phyloP scores from a whole-genome alignment of 2,329 filamentous ascomycete species.

The Venturia effusa region DNA sequence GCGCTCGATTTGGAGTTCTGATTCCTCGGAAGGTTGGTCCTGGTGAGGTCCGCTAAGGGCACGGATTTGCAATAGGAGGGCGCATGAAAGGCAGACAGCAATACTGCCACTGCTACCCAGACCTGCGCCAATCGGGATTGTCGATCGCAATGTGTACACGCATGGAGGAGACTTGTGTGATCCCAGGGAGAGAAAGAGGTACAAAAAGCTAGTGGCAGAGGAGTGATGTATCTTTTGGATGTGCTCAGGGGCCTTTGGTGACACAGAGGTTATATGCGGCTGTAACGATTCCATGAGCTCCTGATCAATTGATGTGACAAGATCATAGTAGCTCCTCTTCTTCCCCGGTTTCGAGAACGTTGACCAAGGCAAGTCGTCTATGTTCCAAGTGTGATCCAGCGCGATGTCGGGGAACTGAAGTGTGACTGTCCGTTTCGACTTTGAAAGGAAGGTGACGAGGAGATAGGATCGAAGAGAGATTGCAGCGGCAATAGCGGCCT shows the following conservation, averaged over 20 bases:
- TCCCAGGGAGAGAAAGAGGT: conserved; percentile 81
- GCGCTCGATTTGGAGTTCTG: conserved; percentile 79
- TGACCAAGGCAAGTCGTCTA: conserved; percentile 81
- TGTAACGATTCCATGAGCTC: conserved; percentile 73
- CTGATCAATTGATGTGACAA: conserved; percentile 65
- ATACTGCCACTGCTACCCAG: conserved; percentile 92
- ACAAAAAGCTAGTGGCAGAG: conserved; percentile 79
- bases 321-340: conserved; percentile 91
- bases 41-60: conserved; percentile 83
- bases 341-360: conserved; percentile 69
- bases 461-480: conserved; percentile 95
- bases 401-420: conserved; percentile 86
- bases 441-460: conserved; percentile 86
- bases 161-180: conserved; percentile 68
- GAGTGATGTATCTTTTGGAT: conserved; percentile 74
- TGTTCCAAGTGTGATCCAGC: conserved; percentile 85
- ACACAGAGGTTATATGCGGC: conserved; percentile 66
- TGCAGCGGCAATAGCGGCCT: conserved; percentile 87
- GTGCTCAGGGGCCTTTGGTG: conserved; percentile 52
- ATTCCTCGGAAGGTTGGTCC: conserved; percentile 79
- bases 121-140: conserved; percentile 84
- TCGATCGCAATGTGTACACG: conserved; percentile 84
- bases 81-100: conserved; percentile 74
- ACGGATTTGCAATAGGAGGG: conserved; percentile 77
- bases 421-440: conserved; percentile 78